phyloP scores from a whole-genome alignment of 345 rosid species.

The Salix udensis region DNA sequence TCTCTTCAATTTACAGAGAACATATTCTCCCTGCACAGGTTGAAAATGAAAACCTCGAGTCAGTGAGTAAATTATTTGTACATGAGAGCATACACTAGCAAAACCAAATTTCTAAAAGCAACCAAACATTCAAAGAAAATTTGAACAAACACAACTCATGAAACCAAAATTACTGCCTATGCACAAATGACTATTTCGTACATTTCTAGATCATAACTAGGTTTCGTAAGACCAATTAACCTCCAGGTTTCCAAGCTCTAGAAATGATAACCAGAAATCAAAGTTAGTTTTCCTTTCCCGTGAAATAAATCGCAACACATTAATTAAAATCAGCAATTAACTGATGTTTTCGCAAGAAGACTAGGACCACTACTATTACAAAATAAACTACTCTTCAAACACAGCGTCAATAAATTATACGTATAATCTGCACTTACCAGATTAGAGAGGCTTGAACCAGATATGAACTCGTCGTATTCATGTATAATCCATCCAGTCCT shows the following conservation, averaged over 20 bases:
- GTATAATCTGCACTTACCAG: not conserved
- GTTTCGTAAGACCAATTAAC: not conserved
- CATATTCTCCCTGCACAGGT: conserved; percentile 20
- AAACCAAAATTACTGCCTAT: not conserved
- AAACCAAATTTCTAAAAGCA: not conserved
- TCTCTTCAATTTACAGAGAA: conserved; percentile 31
- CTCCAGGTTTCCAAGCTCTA: not conserved
- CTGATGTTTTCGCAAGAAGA: too few species aligned
- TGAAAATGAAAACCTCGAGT: not conserved
- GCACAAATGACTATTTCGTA: not conserved
- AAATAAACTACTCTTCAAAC: not conserved
- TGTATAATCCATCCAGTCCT: conserved; percentile 32
- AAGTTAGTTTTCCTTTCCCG: not conserved
- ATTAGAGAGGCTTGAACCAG: conserved; percentile 8
- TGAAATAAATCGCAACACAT: not conserved
- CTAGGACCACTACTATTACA: too few species aligned
- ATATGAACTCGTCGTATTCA: conserved; percentile 38
- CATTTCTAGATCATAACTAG: not conserved
- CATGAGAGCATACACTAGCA: not conserved
- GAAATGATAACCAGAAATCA: not conserved
- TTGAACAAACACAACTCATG: not conserved
- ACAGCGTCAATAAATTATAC: not conserved
- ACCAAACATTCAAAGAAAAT: not conserved
- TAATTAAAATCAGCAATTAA: not conserved
- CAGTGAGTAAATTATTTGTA: not conserved